Evolutionary conservation across 768 basidiomycete species (phyloP), one percentile per base, ranked within the genome.

Genomic region (Termitomyces sp.): DNA sequence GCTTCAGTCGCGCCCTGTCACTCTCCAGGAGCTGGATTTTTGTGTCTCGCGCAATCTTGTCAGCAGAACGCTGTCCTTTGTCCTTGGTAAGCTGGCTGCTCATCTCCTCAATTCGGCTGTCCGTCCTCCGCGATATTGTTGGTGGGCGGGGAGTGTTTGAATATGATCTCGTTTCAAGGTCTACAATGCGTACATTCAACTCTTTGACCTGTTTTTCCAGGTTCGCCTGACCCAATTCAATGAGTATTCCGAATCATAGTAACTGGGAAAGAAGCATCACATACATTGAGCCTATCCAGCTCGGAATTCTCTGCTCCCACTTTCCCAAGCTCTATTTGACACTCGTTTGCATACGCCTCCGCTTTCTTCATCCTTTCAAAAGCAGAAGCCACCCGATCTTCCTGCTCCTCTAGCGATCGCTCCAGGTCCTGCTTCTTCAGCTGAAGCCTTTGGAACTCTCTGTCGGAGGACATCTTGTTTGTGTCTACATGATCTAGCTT

Each of bases 171-270:
- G 91, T 90, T 69, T 92, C 91, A 17, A 93, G 77, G 65, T 93
- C 92, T 9, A 90, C 84, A 54, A 94, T 84, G 40, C 86, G 87
- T 41, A 91, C 81, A 59, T 92, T 91, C 32, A 93, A 73, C 51
- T 93, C 92, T 66, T 92, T 92, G 66, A 89, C 78, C 66, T 91
- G 88, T 66, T 91, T 93, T 74, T 94, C 91, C 17, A 95, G 76
- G 60, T 79, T 83, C 11, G 89, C 90, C 92, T 95, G 40, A 9
- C 19, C 3, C 12, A 37, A 46, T 7, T 19, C 25, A 21, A 58
- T 40, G 4, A 16, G 17, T 35, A 40, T 54, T 31, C 35, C 37
- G 41, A 53, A 25, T 57, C 46, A 43, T 62, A 29, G 61, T 50
- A 27, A 17, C 37, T 23, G 9, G 16, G 29, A 50, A n/a, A 37